Conservation (phyloP, 1,284 basidiomycete genomes). For the Phenoliferia sp. region DNA sequence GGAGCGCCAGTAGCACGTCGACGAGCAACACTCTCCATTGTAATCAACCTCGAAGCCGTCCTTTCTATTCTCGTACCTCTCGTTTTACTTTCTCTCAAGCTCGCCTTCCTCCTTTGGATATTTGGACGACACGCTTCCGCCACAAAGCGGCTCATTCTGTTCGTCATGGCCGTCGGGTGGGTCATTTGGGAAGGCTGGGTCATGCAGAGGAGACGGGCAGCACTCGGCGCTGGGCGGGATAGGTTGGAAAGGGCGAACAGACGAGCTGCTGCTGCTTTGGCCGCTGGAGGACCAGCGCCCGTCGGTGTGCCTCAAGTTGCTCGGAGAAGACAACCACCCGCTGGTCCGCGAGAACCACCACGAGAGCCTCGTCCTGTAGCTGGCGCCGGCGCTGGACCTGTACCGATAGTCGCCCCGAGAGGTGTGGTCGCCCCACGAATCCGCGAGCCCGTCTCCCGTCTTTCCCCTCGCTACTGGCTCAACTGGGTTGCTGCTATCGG, state of each 20-base stretch:
- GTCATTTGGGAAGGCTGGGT: conserved; percentile 35
- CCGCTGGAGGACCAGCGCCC: neutral
- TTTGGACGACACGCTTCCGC: conserved; percentile 37
- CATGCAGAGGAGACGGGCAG: conserved; percentile 19
- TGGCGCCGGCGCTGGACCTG: neutral
- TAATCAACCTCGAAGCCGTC: conserved; percentile 39
- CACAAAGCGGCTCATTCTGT: conserved; percentile 32
- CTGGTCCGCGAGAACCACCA: neutral
- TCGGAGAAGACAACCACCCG: too few relatives aligned
- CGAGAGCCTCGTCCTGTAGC: neutral
- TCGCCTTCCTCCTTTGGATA: conserved; percentile 36
- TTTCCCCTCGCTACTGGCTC: conserved; percentile 40
- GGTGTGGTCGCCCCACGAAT: neutral
- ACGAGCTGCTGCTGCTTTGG: neutral
- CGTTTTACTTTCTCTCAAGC: conserved; percentile 35
- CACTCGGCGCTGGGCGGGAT: neutral
- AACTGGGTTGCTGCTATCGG: conserved; percentile 37
- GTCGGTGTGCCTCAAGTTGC: neutral
- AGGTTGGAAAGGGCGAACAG: conserved; percentile 7
- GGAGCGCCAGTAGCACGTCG: conserved; percentile 1
- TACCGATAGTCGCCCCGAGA: neutral
- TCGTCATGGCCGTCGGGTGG: conserved; percentile 32
- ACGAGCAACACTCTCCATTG: conserved; percentile 24
- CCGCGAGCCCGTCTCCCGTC: conserved; percentile 18
- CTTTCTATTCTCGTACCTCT: conserved; percentile 34